Evolutionary conservation across 805 yeast genomes (phyloP), one percentile per base, ranked within the genome.

Genomic region (Candida maltosa): DNA sequence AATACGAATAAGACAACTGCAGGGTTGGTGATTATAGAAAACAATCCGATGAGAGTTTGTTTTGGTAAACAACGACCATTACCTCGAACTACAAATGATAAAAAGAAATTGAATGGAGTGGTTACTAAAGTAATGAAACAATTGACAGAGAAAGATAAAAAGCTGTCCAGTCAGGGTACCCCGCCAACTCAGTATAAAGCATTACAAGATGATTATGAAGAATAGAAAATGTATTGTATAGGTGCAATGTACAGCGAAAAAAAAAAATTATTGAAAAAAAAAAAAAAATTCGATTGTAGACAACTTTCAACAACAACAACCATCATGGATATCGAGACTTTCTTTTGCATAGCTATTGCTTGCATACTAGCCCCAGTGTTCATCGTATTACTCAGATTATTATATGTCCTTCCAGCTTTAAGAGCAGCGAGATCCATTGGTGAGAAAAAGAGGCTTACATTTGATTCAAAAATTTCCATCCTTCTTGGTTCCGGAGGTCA

Each of bases 401-500:
- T 58, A 11, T 26, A 26, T 12, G 44, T 61, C 3, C 38, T 58
- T 9, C 66, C 66, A 8, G 43, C 45, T 8, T 28, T 34, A 15
- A 34, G 45, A 7, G 35, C 39, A 17, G n/a, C 42, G 8, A 39
- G 38, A 15, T 10, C 34, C 5, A 19, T 28, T 5, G 12, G 15
- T 12, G 14, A 29, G 8, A 23, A 18, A 6, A 26, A 30, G 5
- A 19, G 15, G n/a, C 20, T 26, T 17, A 8, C 26, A 1, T 36
- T 27, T 4, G 58, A 58, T 3, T 37, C 50, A 8, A 26, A 11
- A n/a, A 22, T 32, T 11, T 15, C 38, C 11, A 31, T 34, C 4
- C 29, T 34, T 3, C 60, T 91, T 8, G 97, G 97, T 0, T 87
- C 96, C 0, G 98, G 98, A 1, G 97, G 97, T 2, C 97, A 88